Evolutionary conservation across 257 asterid genomes (phyloP).

Genomic region (Ehretia macrophylla): DNA sequence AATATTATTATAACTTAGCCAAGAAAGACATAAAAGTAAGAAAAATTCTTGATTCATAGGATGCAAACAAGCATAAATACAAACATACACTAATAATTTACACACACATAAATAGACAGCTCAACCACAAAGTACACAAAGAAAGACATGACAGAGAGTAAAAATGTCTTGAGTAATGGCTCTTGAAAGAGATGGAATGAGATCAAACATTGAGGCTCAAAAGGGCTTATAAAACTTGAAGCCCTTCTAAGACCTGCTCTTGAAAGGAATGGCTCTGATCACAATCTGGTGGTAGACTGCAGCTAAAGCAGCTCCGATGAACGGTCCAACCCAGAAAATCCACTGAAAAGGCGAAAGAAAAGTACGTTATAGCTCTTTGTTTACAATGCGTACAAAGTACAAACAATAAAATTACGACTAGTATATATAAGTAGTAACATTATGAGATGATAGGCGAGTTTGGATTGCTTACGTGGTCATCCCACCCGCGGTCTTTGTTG

Average conservation of each 20-base stretch:
- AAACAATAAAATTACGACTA: no score
- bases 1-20: neutral
- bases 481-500: constrained; percentile 53
- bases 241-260: constrained; percentile 30
- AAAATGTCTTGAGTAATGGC: neutral
- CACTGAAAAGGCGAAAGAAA: constrained; percentile 27
- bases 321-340: constrained; percentile 71
- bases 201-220: neutral
- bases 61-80: constrained; percentile 12
- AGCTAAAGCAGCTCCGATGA: constrained; percentile 57
- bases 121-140: constrained; percentile 6
- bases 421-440: no score
- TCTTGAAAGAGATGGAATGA: neutral
- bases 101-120: constrained; percentile 15
- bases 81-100: constrained; percentile 31
- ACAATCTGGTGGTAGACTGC: constrained; percentile 58
- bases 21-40: neutral
- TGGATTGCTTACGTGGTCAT: constrained; percentile 44
- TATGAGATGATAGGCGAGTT: no score
- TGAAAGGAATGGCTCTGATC: constrained; percentile 65
- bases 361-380: no score
- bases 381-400: no score
- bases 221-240: constrained; percentile 1
- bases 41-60: constrained; percentile 15
- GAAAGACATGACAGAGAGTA: constrained; percentile 1